Base-by-base conservation (phyloP, 2,329 filamentous ascomycete species). In the Sporothrix humicola region DNA sequence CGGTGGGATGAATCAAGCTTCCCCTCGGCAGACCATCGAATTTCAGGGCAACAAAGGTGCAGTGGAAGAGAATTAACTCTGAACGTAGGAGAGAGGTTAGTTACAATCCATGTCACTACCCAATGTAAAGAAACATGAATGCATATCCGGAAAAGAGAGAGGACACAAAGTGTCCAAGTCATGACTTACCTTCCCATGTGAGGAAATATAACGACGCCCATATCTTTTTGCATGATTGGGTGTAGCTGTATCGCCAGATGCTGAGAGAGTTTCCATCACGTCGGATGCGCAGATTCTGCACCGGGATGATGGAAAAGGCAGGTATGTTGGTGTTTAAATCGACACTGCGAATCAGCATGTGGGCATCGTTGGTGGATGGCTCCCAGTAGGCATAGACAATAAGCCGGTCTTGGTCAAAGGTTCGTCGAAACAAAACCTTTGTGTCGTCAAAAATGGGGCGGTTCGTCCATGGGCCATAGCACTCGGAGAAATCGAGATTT, bases 1-100 rank as follows among this genome's bases (percentile, higher is more conserved):
- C 81, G 8, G 82, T 80, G 1, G 83, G 81, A 50, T 82, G 79
- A 20, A 89, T 77, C 10, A 81, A 79, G 8, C 85, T 37, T 37
- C 31, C 68, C 0, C 86, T 87, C 59, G 84, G 78, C 13, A 78
- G 79, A 74, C 85, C 88, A 1, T 85, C 82, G 15, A 84, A 83
- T 77, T 90, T 90, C 72, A 90, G 82, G 0, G 85, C 85, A 17
- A 89, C 80, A 76, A 91, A 90, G 0, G 86, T 85, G 76, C 85
- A 87, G 77, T 90, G 87, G 75, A 90, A 87, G 0, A 91, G 82
- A 1, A 89, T 86, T 80, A 90, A 84, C 79, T 89, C 89, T 90
- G 71, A 69, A 8, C 73, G 78, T 20, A 46, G 4, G 10, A 4
- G 10, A 4, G 44, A 17, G 17, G 46, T 50, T 50, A 50, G 48